Percentiles rank a stretch among this genome's conserved stretches.
phyloP scores from a whole-genome alignment of 352 stramenopile genomes.

The Pythium utonaiense region DNA sequence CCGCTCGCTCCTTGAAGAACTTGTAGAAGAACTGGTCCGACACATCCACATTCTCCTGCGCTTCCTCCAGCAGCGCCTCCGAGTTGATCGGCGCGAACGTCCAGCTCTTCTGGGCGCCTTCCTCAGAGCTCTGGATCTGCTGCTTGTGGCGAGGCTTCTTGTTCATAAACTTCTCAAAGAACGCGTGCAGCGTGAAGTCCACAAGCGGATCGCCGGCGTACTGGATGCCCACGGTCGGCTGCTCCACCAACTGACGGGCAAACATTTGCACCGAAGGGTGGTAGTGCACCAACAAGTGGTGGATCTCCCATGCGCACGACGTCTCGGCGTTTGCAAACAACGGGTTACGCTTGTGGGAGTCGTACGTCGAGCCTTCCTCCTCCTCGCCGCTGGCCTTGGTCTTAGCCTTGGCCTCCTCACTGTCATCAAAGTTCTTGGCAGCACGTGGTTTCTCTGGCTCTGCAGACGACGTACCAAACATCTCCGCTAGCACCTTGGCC shows the following conservation, averaged over 20 bases:
- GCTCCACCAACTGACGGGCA: constrained; percentile 72
- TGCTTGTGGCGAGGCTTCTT: constrained; percentile 90
- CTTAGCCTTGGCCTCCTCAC: constrained; percentile 22
- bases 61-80: constrained; percentile 61
- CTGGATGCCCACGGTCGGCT: constrained; percentile 59
- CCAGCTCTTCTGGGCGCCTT: constrained; percentile 41
- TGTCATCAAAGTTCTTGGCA: constrained; percentile 40
- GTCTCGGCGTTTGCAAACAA: constrained; percentile 70
- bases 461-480: constrained; percentile 47
- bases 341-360: constrained; percentile 86
- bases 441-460: constrained; percentile 15
- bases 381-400: constrained; percentile 14
- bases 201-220: constrained; percentile 96
- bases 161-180: constrained; percentile 99
- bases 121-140: constrained; percentile 7
- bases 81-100: constrained; percentile 68
- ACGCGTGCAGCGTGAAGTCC: constrained; percentile 96
- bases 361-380: constrained; percentile 39
- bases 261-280: constrained; percentile 96
- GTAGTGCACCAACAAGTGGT: constrained; percentile 91
- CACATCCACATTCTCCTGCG: constrained; percentile 57
- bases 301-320: constrained; percentile 91
- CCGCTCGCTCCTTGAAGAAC: constrained; percentile 87
- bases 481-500: constrained; percentile 50
- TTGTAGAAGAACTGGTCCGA: constrained; percentile 93